Evolutionary conservation across 306 rosid species (phyloP).

Genomic region (Inga laurina): DNA sequence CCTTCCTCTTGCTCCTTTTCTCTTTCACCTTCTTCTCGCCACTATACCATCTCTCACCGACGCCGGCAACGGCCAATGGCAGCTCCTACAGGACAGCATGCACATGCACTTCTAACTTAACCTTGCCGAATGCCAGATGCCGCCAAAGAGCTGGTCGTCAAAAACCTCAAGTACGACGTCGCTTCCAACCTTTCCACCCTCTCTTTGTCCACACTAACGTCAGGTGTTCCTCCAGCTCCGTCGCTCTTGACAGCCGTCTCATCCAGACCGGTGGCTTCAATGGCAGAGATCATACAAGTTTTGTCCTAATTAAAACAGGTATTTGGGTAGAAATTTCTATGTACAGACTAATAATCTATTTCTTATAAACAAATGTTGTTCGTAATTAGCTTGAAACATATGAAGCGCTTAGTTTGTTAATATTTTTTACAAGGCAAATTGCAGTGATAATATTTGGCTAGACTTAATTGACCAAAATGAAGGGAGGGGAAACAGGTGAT

Average conservation of each 20-base stretch:
- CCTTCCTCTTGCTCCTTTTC: not conserved
- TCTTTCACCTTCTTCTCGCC: slow-evolving; percentile 12
- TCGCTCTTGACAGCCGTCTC: slow-evolving; percentile 40
- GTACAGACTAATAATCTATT: not conserved
- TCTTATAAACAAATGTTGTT: not conserved
- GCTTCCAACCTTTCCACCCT: slow-evolving; percentile 55
- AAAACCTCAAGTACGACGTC: slow-evolving; percentile 64
- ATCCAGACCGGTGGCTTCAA: slow-evolving; percentile 76
- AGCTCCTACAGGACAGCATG: slow-evolving; percentile 57
- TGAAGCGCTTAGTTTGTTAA: not conserved
- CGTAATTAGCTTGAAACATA: not conserved
- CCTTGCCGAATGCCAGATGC: slow-evolving; percentile 53
- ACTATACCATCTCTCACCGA: not conserved
- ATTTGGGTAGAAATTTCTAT: not conserved
- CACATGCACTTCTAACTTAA: slow-evolving; percentile 87
- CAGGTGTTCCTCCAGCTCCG: slow-evolving; percentile 83
- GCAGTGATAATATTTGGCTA: not conserved
- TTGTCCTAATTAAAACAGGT: slow-evolving; percentile 49
- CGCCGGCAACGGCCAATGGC: slow-evolving; percentile 53
- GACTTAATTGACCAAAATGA: not conserved
- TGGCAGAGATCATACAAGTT: slow-evolving; percentile 62
- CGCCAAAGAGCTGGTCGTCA: slow-evolving; percentile 40
- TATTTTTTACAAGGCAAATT: not conserved
- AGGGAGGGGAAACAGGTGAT: too few relatives aligned
- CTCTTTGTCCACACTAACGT: slow-evolving; percentile 58